Conservation (phyloP, 106 monocot species). For the Dendrobium officinale region DNA sequence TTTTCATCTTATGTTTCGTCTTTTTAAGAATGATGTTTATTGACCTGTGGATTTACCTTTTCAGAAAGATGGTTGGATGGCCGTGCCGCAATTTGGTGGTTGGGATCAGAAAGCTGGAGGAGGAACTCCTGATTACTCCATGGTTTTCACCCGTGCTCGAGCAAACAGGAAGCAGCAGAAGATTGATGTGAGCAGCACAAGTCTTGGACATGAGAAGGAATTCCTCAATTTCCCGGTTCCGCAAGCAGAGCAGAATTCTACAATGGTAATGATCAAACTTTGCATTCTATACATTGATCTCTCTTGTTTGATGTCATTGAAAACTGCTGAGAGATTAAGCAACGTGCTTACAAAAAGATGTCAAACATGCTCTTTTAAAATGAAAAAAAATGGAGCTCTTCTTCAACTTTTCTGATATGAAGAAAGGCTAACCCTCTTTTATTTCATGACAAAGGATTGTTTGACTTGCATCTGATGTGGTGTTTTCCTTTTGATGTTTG, state of each 20-base stretch:
- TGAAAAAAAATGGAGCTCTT: no score
- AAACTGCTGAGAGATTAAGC: background rate
- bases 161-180: constrained; percentile 26
- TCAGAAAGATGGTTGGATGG: constrained; percentile 9
- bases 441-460: no score
- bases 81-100: constrained; percentile 20
- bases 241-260: background rate
- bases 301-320: background rate
- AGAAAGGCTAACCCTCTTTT: no score
- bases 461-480: background rate
- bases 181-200: background rate
- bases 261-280: constrained; percentile 7
- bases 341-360: no score
- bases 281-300: background rate
- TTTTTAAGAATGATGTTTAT: background rate
- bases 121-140: constrained; percentile 12
- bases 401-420: no score
- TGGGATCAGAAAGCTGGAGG: constrained; percentile 23
- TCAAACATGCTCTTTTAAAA: no score
- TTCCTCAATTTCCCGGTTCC: constrained; percentile 8
- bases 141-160: constrained; percentile 26
- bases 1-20: background rate
- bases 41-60: background rate
- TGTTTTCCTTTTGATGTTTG: background rate
- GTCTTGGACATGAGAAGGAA: constrained; percentile 13